A percentile compares a stretch with the other conserved stretches of the same genome.
phyloP scores from a whole-genome alignment of 371 early-diverging fungal genomes.

The Rhizopus sp. region DNA sequence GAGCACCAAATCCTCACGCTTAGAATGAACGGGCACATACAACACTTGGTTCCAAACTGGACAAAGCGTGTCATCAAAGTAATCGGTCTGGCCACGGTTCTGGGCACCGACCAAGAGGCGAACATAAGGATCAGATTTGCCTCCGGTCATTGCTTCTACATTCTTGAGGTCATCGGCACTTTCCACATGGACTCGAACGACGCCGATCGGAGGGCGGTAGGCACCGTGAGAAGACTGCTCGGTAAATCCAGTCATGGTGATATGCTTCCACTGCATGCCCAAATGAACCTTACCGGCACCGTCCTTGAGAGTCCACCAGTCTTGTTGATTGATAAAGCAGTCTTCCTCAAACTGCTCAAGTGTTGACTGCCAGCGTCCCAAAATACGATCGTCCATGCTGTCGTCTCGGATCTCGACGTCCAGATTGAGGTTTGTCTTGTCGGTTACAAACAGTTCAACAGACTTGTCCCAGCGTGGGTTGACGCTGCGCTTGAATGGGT shows the following conservation, averaged over 20 bases:
- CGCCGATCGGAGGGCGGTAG: constrained; percentile 75
- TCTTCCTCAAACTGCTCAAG: constrained; percentile 35
- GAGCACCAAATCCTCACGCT: constrained; percentile 69
- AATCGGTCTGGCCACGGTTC: constrained; percentile 64
- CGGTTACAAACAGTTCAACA: constrained; percentile 46
- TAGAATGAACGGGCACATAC: constrained; percentile 70
- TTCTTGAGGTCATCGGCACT: constrained; percentile 78
- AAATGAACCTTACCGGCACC: constrained; percentile 55
- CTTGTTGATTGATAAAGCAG: constrained; percentile 38
- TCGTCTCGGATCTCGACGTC: constrained; percentile 34
- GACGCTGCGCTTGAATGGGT: constrained; percentile 50
- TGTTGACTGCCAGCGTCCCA: constrained; percentile 37
- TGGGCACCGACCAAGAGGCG: constrained; percentile 66
- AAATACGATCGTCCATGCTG: constrained; percentile 30
- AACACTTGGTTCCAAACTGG: constrained; percentile 85
- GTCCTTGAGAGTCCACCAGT: constrained; percentile 55
- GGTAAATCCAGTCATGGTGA: constrained; percentile 51
- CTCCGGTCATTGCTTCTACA: constrained; percentile 64
- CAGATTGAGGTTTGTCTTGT: constrained; percentile 43
- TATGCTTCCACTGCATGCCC: constrained; percentile 59
- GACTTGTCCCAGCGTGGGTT: constrained; percentile 60
- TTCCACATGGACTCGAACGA: constrained; percentile 73
- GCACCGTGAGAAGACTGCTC: constrained; percentile 43
- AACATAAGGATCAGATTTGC: constrained; percentile 88
- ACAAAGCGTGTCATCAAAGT: constrained; percentile 70